These are phyloP conservation scores for Chiua sp. DNA, from an alignment of 1,284 basidiomycete genomes.

Conservation along the genomic window DNA sequence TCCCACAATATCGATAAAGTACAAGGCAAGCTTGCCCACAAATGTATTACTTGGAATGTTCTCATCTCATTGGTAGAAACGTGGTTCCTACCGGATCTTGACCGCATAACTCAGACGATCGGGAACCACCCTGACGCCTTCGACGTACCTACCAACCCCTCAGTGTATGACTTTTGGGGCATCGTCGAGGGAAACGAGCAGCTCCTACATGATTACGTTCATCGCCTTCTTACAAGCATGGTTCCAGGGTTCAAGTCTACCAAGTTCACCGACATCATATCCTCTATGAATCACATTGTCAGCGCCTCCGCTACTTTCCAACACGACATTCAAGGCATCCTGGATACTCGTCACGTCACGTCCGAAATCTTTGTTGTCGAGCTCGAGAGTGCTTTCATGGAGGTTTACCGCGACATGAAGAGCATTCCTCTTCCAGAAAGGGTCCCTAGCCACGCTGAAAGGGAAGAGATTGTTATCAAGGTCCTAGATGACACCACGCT, in stretches of 20 bases:
- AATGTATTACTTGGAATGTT: too few species aligned
- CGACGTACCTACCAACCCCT: too few species aligned
- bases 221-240: constrained; percentile 4
- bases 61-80: too few species aligned
- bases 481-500: constrained; percentile 3
- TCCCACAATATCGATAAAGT: too few species aligned
- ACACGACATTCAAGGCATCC: not conserved
- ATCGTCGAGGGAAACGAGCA: constrained; percentile 2
- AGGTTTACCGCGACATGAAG: not conserved
- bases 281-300: constrained; percentile 14
- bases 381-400: constrained; percentile 3
- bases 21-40: too few species aligned
- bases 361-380: not conserved
- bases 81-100: too few species aligned
- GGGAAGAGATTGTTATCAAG: not conserved
- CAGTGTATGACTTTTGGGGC: constrained; percentile 15
- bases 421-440: constrained; percentile 1
- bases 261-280: constrained; percentile 8
- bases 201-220: constrained; percentile 3
- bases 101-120: too few species aligned
- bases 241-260: constrained; percentile 3
- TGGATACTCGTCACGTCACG: not conserved
- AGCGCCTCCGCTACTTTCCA: not conserved
- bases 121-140: too few species aligned
- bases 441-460: constrained; percentile 9